A percentile compares a stretch with the other conserved stretches of the same genome.
These are phyloP conservation scores for Phytophthora sp. DNA, from an alignment of 352 stramenopile genomes.

Conservation along the genomic window DNA sequence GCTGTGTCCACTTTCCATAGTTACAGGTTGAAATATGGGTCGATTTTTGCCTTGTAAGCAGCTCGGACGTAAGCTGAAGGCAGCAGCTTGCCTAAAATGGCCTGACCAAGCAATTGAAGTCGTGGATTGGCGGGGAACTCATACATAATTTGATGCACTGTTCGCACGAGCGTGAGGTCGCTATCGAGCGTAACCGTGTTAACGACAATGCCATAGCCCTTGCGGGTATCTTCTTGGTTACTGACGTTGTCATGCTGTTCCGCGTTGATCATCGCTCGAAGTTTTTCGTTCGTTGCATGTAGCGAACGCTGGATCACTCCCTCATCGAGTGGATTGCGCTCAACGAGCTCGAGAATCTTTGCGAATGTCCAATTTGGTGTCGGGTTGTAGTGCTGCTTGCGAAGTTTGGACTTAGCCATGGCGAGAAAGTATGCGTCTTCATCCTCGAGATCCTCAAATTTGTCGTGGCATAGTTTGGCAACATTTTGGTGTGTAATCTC, in stretches of 20 bases:
- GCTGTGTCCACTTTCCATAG: not conserved
- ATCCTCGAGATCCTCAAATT: conserved; percentile 62
- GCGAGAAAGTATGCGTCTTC: conserved; percentile 59
- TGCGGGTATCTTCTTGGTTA: conserved; percentile 18
- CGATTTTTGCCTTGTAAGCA: conserved; percentile 73
- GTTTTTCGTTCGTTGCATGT: conserved; percentile 65
- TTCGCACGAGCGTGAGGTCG: conserved; percentile 61
- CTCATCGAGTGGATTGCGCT: conserved; percentile 66
- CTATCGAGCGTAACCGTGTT: conserved; percentile 55
- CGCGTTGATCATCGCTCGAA: conserved; percentile 33
- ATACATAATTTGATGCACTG: conserved; percentile 70
- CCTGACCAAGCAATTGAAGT: conserved; percentile 66
- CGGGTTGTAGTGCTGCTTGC: conserved; percentile 58
- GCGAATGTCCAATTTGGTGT: conserved; percentile 48
- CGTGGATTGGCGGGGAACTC: conserved; percentile 62
- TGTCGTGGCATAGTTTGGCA: conserved; percentile 32
- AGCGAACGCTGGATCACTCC: conserved; percentile 63
- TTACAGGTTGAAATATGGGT: conserved; percentile 79
- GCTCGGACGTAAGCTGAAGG: conserved; percentile 71
- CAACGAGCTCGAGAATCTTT: conserved; percentile 61
- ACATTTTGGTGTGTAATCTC: conserved; percentile 31
- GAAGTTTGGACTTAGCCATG: conserved; percentile 66
- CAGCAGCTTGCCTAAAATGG: conserved; percentile 57
- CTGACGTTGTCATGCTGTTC: conserved; percentile 16
- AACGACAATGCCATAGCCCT: conserved; percentile 28